Evolutionary conservation across 1,284 basidiomycete genomes (phyloP).

Genomic region (Peniophora sp.): DNA sequence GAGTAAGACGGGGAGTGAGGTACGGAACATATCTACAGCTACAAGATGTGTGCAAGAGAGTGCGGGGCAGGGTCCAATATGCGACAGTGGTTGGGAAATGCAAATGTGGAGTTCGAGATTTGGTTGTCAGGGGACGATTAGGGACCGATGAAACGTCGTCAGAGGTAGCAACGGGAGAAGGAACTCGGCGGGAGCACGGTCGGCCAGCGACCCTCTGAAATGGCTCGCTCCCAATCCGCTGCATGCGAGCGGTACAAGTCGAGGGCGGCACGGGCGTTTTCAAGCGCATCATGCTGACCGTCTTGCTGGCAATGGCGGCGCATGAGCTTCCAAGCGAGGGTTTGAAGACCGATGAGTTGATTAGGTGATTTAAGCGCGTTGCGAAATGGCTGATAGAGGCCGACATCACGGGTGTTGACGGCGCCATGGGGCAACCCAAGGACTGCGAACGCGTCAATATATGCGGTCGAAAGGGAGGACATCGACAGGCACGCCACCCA

Average conservation of each 20-base stretch:
- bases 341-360: conserved; percentile 63
- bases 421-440: conserved; percentile 76
- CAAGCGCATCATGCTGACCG: conserved; percentile 61
- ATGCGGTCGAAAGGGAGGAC: neutral
- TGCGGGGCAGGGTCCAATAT: neutral
- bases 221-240: conserved; percentile 56
- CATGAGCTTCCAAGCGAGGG: conserved; percentile 75
- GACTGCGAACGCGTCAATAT: conserved; percentile 33
- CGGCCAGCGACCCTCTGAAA: conserved; percentile 62
- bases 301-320: conserved; percentile 64
- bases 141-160: conserved; percentile 10
- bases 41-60: neutral
- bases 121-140: neutral
- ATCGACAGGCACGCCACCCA: conserved; percentile 18
- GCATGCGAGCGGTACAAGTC: conserved; percentile 69
- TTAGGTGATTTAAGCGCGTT: conserved; percentile 57
- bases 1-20: neutral
- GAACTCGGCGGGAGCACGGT: conserved; percentile 66
- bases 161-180: conserved; percentile 72
- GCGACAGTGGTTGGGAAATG: neutral
- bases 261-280: conserved; percentile 68
- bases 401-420: conserved; percentile 74
- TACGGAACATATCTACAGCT: neutral
- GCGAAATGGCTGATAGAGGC: conserved; percentile 71
- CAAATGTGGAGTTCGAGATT: neutral